Conservation (phyloP, 805 yeast genomes). For the Ogataea sp. region DNA sequence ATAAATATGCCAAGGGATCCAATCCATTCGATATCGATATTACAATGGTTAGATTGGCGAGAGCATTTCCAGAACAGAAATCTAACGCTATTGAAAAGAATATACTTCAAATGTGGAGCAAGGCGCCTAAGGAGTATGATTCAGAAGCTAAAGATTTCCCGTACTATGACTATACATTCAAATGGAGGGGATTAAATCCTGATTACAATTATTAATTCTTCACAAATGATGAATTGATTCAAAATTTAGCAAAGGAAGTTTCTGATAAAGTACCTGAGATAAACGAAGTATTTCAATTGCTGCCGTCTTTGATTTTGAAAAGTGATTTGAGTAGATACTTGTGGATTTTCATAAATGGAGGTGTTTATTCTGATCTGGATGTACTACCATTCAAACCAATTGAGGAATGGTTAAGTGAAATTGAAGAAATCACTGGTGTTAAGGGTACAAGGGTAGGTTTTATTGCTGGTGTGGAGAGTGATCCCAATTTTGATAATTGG, state of each 20-base stretch:
- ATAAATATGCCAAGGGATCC: no score
- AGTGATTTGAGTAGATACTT: slow-evolving; percentile 44
- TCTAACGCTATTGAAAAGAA: no score
- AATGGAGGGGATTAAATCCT: background rate
- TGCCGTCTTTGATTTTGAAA: slow-evolving; percentile 35
- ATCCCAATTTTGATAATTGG: slow-evolving; percentile 89
- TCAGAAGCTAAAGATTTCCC: no score
- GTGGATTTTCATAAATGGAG: slow-evolving; percentile 37
- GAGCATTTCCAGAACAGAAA: no score
- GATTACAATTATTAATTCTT: background rate
- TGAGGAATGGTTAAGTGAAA: slow-evolving; percentile 45
- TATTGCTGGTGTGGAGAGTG: slow-evolving; percentile 83
- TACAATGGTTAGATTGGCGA: no score
- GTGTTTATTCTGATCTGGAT: slow-evolving; percentile 44
- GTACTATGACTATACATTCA: background rate
- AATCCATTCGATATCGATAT: no score
- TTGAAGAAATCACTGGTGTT: slow-evolving; percentile 3
- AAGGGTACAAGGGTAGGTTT: slow-evolving; percentile 38
- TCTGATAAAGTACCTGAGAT: slow-evolving; percentile 29
- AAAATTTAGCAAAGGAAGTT: slow-evolving; percentile 1
- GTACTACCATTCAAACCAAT: slow-evolving; percentile 39
- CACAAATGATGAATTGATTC: background rate
- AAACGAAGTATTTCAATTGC: slow-evolving; percentile 31
- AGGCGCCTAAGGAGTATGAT: no score
- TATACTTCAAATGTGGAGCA: no score